A percentile compares a stretch with the other conserved stretches of the same genome.
Evolutionary conservation across 371 early-diverging fungal species (phyloP).

Genomic region (Cokeromyces recurvatus): DNA sequence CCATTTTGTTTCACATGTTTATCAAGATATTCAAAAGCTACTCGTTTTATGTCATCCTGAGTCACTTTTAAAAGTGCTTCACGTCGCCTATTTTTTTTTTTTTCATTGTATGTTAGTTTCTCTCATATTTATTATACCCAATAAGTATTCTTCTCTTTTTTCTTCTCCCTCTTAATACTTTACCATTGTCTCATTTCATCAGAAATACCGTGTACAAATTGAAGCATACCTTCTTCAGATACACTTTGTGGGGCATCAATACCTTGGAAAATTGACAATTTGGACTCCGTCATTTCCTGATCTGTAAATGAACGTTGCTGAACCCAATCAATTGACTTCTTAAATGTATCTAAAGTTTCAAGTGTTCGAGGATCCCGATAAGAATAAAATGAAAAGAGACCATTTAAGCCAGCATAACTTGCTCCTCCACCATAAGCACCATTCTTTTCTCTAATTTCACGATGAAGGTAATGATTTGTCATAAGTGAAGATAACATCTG

Average conservation of each 20-base stretch:
- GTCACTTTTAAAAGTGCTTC: slow-evolving; percentile 70
- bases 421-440: slow-evolving; percentile 97
- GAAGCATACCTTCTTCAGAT: slow-evolving; percentile 78
- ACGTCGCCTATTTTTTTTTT: slow-evolving; percentile 78
- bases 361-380: slow-evolving; percentile 90
- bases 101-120: no score
- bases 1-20: slow-evolving; percentile 11
- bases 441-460: slow-evolving; percentile 93
- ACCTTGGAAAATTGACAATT: slow-evolving; percentile 82
- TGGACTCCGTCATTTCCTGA: slow-evolving; percentile 85
- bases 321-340: slow-evolving; percentile 65
- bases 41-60: slow-evolving; percentile 66
- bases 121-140: background rate
- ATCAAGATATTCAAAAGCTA: slow-evolving; percentile 65
- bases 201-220: slow-evolving; percentile 73
- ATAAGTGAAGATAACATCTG: slow-evolving; percentile 78
- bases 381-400: slow-evolving; percentile 84
- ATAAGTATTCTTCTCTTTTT: no score
- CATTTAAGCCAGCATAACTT: slow-evolving; percentile 64
- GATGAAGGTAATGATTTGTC: slow-evolving; percentile 83
- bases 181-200: slow-evolving; percentile 84
- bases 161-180: no score
- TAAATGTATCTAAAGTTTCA: slow-evolving; percentile 71
- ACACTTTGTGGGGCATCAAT: slow-evolving; percentile 85
- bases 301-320: slow-evolving; percentile 43